phyloP scores from a whole-genome alignment of 352 stramenopile species.

The Phytopythium aichiense region DNA sequence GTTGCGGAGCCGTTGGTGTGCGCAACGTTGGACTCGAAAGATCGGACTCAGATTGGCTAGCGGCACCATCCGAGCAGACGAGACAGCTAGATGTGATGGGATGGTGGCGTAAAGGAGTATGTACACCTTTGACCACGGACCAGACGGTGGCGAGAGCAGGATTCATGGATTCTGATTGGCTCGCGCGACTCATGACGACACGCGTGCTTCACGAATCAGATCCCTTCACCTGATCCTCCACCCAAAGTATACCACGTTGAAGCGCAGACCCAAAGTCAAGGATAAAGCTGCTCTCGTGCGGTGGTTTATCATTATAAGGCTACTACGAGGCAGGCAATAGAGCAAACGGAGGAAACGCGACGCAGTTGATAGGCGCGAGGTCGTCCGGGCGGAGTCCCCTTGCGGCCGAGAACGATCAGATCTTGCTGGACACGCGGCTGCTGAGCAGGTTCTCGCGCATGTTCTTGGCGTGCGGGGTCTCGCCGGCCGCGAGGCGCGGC shows the following conservation, averaged over 20 bases:
- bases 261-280: background rate
- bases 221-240: background rate
- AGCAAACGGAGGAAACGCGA: background rate
- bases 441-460: conserved; percentile 43
- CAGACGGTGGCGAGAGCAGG: background rate
- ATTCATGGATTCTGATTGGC: background rate
- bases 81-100: background rate
- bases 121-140: background rate
- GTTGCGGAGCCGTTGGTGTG: background rate
- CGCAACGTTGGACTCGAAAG: conserved; percentile 4
- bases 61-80: background rate
- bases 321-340: background rate
- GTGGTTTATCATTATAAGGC: conserved; percentile 3
- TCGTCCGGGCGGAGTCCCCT: background rate
- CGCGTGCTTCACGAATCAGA: background rate
- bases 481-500: conserved; percentile 21
- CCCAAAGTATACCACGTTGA: conserved; percentile 1
- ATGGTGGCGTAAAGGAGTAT: background rate
- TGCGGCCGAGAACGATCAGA: conserved; percentile 12
- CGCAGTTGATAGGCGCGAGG: background rate
- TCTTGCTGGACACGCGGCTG: conserved; percentile 19
- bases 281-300: background rate
- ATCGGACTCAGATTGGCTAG: background rate
- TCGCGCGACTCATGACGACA: background rate
- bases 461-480: conserved; percentile 23